phyloP scores from a whole-genome alignment of 805 yeast species.

The Metschnikowia similis region DNA sequence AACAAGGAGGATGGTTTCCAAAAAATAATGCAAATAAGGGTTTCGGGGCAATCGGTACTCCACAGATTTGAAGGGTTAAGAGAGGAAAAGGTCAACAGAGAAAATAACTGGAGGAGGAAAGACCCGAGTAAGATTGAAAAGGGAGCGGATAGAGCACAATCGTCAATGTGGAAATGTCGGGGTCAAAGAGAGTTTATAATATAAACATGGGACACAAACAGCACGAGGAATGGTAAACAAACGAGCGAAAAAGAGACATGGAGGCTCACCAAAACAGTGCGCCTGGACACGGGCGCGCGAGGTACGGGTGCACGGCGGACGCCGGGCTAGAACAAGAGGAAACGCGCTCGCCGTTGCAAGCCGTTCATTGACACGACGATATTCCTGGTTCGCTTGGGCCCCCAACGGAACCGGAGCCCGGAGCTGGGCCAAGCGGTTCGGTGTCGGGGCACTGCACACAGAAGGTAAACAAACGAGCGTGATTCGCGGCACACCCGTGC shows the following conservation, averaged over 20 bases:
- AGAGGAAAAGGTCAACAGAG: background rate
- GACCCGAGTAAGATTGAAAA: background rate
- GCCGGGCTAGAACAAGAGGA: background rate
- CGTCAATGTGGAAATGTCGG: background rate
- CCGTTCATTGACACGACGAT: too few relatives aligned
- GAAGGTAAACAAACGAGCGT: slow-evolving; percentile 1
- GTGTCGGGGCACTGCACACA: background rate
- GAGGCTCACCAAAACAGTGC: slow-evolving; percentile 2
- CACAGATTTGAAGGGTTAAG: background rate
- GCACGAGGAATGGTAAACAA: slow-evolving; percentile 6
- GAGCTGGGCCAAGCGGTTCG: too few relatives aligned
- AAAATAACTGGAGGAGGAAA: background rate
- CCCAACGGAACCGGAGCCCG: too few relatives aligned
- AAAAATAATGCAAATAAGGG: too few relatives aligned
- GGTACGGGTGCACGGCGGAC: background rate
- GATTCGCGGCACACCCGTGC: slow-evolving; percentile 1
- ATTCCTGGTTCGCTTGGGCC: too few relatives aligned
- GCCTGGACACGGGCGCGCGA: slow-evolving; percentile 2
- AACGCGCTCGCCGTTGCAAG: background rate
- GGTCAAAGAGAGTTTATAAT: background rate
- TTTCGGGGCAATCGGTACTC: too few relatives aligned
- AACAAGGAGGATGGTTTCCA: too few relatives aligned
- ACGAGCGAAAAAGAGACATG: slow-evolving; percentile 3
- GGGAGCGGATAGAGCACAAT: background rate
- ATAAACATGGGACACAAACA: slow-evolving; percentile 5